phyloP scores from a whole-genome alignment of 2,329 filamentous ascomycete species.

The Aspergillus pseudotamarii region DNA sequence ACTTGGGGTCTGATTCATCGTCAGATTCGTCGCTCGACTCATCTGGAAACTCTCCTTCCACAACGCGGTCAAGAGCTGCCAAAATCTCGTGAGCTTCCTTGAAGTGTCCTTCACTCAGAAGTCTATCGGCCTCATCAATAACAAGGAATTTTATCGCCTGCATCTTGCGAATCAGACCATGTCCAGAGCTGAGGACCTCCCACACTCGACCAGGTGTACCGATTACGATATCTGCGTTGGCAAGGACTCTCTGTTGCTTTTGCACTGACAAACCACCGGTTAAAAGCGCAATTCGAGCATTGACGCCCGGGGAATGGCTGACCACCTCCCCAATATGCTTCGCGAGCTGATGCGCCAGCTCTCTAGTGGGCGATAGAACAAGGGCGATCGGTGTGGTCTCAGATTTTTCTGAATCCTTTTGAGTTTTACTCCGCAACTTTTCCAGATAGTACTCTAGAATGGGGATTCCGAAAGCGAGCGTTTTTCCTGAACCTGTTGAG shows the following conservation, averaged over 20 bases:
- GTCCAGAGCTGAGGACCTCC: slow-evolving; percentile 83
- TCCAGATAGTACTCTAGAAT: slow-evolving; percentile 83
- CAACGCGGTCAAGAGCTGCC: slow-evolving; percentile 71
- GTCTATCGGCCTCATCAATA: slow-evolving; percentile 88
- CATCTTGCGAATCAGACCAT: slow-evolving; percentile 69
- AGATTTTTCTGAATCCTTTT: slow-evolving; percentile 45
- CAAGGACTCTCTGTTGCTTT: slow-evolving; percentile 86
- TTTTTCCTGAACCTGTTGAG: slow-evolving; percentile 95
- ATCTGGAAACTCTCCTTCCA: slow-evolving; percentile 41
- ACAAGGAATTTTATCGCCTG: slow-evolving; percentile 79
- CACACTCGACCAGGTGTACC: slow-evolving; percentile 90
- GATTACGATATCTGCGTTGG: slow-evolving; percentile 87
- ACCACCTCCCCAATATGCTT: slow-evolving; percentile 80
- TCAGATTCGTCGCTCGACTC: slow-evolving; percentile 36
- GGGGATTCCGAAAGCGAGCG: slow-evolving; percentile 89
- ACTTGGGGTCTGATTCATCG: slow-evolving; percentile 42
- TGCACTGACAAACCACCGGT: slow-evolving; percentile 93
- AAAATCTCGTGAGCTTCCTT: slow-evolving; percentile 92
- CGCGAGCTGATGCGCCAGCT: slow-evolving; percentile 88
- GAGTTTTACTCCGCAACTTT: slow-evolving; percentile 33
- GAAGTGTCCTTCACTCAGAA: slow-evolving; percentile 91
- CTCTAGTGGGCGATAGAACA: slow-evolving; percentile 87
- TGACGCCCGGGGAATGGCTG: slow-evolving; percentile 63
- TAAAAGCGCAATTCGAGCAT: slow-evolving; percentile 72
- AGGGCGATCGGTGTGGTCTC: slow-evolving; percentile 66